Conservation (phyloP, 495 filamentous ascomycete species). For the Pseudomonodictys pantanalensis region DNA sequence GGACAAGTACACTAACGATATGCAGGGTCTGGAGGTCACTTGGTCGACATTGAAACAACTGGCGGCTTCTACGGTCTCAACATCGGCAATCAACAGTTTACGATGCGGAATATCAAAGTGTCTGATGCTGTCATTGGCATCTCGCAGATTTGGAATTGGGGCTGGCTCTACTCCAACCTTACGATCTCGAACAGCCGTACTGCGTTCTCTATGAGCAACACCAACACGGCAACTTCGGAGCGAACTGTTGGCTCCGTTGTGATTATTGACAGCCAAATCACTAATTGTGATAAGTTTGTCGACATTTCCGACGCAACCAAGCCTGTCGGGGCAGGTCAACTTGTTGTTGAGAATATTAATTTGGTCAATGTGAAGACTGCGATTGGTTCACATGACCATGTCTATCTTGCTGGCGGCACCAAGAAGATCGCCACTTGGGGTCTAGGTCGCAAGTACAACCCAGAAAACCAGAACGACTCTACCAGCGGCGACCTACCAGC, state of each 20-base stretch:
- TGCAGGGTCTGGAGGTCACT: conserved; percentile 67
- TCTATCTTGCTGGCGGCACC: conserved; percentile 27
- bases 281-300: conserved; percentile 44
- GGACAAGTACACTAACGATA: background rate
- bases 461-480: conserved; percentile 10
- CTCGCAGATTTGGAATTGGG: conserved; percentile 65
- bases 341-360: conserved; percentile 85
- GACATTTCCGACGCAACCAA: conserved; percentile 22
- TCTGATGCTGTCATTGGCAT: conserved; percentile 87
- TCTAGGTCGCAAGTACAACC: conserved; percentile 37
- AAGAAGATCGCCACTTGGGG: conserved; percentile 66
- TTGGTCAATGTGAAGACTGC: conserved; percentile 58
- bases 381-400: conserved; percentile 52
- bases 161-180: conserved; percentile 86
- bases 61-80: conserved; percentile 82
- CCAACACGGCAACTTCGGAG: conserved; percentile 38
- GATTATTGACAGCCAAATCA: conserved; percentile 75
- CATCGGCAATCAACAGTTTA: conserved; percentile 93
- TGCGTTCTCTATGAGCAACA: conserved; percentile 62
- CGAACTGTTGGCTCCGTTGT: conserved; percentile 77
- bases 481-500: conserved; percentile 49
- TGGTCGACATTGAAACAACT: conserved; percentile 82
- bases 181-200: conserved; percentile 82
- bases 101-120: conserved; percentile 84
- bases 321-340: conserved; percentile 67